phyloP scores from a whole-genome alignment of 208 protist genomes.

The Lotmaria passim region DNA sequence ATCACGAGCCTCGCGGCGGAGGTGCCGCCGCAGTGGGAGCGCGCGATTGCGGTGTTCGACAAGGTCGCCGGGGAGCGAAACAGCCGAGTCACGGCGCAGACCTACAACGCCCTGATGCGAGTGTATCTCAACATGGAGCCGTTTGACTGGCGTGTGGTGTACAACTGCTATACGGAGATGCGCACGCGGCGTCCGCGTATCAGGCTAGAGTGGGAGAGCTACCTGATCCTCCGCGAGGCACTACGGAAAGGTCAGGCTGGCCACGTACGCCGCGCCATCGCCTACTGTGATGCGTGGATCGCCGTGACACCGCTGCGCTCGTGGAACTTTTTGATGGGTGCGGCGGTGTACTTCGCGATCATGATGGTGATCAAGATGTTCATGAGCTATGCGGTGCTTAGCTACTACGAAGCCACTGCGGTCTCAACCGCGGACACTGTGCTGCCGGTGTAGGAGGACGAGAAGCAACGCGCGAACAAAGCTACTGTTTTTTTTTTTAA shows the following conservation, averaged over 20 bases:
- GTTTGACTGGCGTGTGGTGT: constrained; percentile 91
- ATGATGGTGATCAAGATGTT: constrained; percentile 67
- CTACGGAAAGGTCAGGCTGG: constrained; percentile 66
- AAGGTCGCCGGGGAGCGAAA: constrained; percentile 60
- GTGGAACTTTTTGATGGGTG: constrained; percentile 54
- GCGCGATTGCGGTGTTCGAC: constrained; percentile 86
- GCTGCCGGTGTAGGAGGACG: constrained; percentile 7
- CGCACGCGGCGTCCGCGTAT: constrained; percentile 67
- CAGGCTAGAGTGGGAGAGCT: constrained; percentile 83
- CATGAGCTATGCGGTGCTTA: constrained; percentile 37
- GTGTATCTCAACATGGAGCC: constrained; percentile 90
- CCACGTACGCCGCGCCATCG: constrained; percentile 61
- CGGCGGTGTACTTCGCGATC: constrained; percentile 50
- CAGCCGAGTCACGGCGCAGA: constrained; percentile 53
- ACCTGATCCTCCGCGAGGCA: constrained; percentile 73
- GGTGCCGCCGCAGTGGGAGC: constrained; percentile 79
- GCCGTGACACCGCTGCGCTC: constrained; percentile 66
- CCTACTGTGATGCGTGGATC: constrained; percentile 87
- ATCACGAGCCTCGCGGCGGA: constrained; percentile 71
- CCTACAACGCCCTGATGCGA: constrained; percentile 87
- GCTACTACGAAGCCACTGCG: constrained; percentile 45
- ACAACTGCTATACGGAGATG: constrained; percentile 90
- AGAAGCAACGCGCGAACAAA: no score
- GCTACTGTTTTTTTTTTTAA: background rate
- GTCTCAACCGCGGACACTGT: constrained; percentile 27